Evolutionary conservation across 2,329 filamentous ascomycete species (phyloP), one percentile per base, ranked within the genome.

Genomic region (Alternaria sp.): DNA sequence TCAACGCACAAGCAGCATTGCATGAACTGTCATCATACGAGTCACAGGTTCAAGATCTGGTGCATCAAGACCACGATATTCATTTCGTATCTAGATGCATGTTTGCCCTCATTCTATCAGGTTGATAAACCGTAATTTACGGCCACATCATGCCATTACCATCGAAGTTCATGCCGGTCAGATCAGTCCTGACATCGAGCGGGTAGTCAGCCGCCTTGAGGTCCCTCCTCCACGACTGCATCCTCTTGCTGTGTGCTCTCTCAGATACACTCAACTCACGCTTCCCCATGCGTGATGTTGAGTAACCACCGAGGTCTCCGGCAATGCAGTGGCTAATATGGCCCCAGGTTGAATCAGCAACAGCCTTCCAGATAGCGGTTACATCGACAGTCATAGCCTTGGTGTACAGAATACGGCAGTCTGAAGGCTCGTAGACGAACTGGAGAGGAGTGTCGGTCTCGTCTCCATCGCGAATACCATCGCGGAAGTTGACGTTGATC

Each of bases 361-460:
- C 78, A 10, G 81, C 81, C 57, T 82, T 82, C 89, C 89, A 90
- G 25, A 87, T 80, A 8, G 80, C 82, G 2, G 82, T 82, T 3
- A 86, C 82, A 63, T 88, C 82, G 12, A 82, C 78, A 15, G 87
- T 78, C 79, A 88, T 90, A 8, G 83, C 79, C 53, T 83, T 77
- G 0, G 89, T 91, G 66, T 86, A 90, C 69, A 86, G 87, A 23
- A 90, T 79, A 4, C 87, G 82, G 71, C 89, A 91, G 69, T 90
- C 87, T 0, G 89, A 84, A 2, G 87, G 81, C 71, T 89, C 85
- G 65, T 88, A 88, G 4, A 86, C 79, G 71, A 90, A 91, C 59
- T 92, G 89, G 12, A 86, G 72, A n/a, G 88, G 85, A 0, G 81
- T 78, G 20, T 82, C 70, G 4, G 60, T 66, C 54, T 74, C 70